Evolutionary conservation across 1,284 basidiomycete genomes (phyloP), one percentile per base, ranked within the genome.

Genomic region (Takashimella koratensis): DNA sequence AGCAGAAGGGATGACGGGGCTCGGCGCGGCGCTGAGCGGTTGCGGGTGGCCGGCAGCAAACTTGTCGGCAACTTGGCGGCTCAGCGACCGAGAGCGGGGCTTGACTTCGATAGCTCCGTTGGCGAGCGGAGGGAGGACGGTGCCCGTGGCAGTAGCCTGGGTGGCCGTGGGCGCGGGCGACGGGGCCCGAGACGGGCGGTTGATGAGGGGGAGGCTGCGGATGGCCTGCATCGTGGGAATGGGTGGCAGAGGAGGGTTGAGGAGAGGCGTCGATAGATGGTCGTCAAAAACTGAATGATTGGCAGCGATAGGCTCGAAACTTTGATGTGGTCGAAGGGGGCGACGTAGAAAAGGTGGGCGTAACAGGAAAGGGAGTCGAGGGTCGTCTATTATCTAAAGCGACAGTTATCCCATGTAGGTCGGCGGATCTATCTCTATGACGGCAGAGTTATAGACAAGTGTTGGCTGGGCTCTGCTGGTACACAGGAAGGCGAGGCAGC

Each of bases 161-260:
- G 64, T 64, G 21, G 67, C 59, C 12, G 68, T 55, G 19, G 72
- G 68, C 6, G 67, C 72, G 3, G 75, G 75, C 10, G 73, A 73
- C 16, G 71, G 53, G 16, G 74, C 66, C 44, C 75, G 67, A 19
- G 74, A 74, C n/a, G 73, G 73, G 23, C 74, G 68, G 62, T 73
- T 70, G 56, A 76, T 73, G 49, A 76, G 72, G 41, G 74, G 74
- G 24, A 76, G 70, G 21, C 74, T 71, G 47, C 72, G 73, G 46
- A 76, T 64, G 22, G 75, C 70, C 56, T 76, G 66, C 75, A 76
- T 76, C 26, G 45, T 68, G 65, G 43, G 22, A 47, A 42, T 21
- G n/a, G 20, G 24, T 43, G 36, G 49, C 26, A 36, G 44, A 40
- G 20, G 43, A 39, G 51, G 24, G 22, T 21, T 42, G 47, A 51